A percentile compares a stretch with the other conserved stretches of the same genome.
These are phyloP conservation scores for Argentina anserina DNA, from an alignment of 306 rosid genomes.

Conservation along the genomic window DNA sequence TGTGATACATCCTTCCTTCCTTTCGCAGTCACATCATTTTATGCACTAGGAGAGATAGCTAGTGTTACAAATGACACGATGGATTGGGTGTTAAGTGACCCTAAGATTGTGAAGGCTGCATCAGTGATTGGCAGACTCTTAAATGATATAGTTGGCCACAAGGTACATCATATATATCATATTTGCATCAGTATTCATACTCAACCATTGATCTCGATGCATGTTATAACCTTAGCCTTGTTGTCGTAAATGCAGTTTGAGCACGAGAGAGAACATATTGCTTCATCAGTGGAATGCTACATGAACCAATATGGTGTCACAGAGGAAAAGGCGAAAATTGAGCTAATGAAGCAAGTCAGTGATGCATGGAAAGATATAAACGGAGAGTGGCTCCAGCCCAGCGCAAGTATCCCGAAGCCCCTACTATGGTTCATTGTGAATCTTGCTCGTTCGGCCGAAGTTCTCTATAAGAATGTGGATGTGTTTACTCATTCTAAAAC, in stretches of 20 bases:
- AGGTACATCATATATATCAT: neutral
- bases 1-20: neutral
- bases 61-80: neutral
- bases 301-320: neutral
- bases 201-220: neutral
- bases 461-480: constrained; percentile 30
- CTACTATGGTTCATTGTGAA: constrained; percentile 30
- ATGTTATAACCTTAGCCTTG: neutral
- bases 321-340: neutral
- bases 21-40: neutral
- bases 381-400: constrained; percentile 28
- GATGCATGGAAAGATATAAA: constrained; percentile 30
- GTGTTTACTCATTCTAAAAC: constrained; percentile 2
- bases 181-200: neutral
- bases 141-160: neutral
- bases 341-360: neutral
- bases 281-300: neutral
- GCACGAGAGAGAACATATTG: neutral
- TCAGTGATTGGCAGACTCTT: neutral
- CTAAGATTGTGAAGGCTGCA: neutral
- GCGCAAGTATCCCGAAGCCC: neutral
- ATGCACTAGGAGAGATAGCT: neutral
- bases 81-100: neutral
- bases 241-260: neutral
- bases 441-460: constrained; percentile 14